Evolutionary conservation across 176 grass and related monocot genomes (phyloP).

Genomic region (Oryza officinalis): DNA sequence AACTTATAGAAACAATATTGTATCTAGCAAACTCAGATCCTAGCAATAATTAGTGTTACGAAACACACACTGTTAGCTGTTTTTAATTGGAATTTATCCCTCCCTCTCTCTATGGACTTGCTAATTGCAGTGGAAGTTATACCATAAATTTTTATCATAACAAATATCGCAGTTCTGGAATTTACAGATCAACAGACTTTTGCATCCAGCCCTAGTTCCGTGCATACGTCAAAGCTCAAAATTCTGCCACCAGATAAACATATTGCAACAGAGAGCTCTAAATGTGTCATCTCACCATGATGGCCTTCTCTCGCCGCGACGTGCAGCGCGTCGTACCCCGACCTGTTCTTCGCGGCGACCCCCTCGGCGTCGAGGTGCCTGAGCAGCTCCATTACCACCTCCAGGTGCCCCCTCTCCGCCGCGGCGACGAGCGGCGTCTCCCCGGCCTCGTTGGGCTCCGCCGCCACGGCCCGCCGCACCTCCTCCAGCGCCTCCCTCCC

Average conservation of each 20-base stretch:
- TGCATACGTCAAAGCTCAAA: neutral
- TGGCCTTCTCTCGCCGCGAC: constrained; percentile 74
- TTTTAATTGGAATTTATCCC: neutral
- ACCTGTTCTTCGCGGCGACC: constrained; percentile 67
- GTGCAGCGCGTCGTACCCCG: constrained; percentile 79
- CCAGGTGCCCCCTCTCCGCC: constrained; percentile 65
- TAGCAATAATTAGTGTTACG: neutral
- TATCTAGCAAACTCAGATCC: neutral
- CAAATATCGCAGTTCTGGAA: neutral
- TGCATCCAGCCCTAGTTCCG: neutral
- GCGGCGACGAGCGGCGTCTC: constrained; percentile 76
- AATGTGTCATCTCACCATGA: constrained; percentile 47
- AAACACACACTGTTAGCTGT: neutral
- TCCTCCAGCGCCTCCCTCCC: constrained; percentile 50
- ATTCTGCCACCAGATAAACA: neutral
- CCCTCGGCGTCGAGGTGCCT: constrained; percentile 58
- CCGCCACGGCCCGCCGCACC: constrained; percentile 52
- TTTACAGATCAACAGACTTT: neutral
- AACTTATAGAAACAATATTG: neutral
- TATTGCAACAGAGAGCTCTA: neutral
- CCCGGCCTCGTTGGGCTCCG: constrained; percentile 76
- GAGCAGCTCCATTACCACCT: constrained; percentile 67
- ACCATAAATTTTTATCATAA: neutral
- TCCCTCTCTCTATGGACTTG: neutral
- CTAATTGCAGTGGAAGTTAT: constrained; percentile 13